Evolutionary conservation across 192 early-diverging fungal genomes (phyloP).

Genomic region (Rhizophagus sp.): DNA sequence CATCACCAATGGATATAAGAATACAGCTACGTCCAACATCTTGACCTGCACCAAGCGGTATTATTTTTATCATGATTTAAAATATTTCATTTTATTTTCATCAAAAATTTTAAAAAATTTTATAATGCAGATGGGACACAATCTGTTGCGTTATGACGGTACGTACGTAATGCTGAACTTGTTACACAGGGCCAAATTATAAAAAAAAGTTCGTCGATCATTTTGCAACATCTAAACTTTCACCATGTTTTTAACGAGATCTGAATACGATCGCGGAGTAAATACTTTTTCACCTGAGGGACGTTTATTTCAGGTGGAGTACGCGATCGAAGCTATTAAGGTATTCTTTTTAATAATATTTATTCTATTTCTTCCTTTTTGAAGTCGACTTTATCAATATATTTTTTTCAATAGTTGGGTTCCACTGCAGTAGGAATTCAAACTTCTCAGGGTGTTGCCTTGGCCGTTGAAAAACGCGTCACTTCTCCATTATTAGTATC

Average conservation of each 20-base stretch:
- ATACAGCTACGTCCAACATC: slow-evolving; percentile 87
- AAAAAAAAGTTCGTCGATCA: neutral
- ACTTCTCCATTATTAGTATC: slow-evolving; percentile 91
- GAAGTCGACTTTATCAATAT: neutral
- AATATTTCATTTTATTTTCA: neutral
- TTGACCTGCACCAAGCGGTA: slow-evolving; percentile 79
- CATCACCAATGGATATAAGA: slow-evolving; percentile 70
- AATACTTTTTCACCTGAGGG: slow-evolving; percentile 99
- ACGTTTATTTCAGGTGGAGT: slow-evolving; percentile 99
- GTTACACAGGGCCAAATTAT: neutral
- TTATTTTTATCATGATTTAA: slow-evolving; percentile 57
- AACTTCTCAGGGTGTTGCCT: slow-evolving; percentile 88
- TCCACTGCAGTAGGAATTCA: slow-evolving; percentile 98
- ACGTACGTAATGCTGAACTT: neutral
- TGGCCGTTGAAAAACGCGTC: slow-evolving; percentile 97
- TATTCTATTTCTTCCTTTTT: neutral
- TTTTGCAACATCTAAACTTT: neutral
- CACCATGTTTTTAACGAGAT: slow-evolving; percentile 72
- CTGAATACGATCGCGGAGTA: slow-evolving; percentile 99
- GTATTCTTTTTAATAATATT: slow-evolving; percentile 37
- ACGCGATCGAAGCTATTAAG: slow-evolving; percentile 99
- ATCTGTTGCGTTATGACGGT: too few relatives aligned
- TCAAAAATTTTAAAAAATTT: neutral
- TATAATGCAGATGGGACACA: neutral
- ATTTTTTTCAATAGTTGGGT: slow-evolving; percentile 65